Percentiles rank a stretch among this genome's conserved stretches.
These are phyloP conservation scores for Scheffersomyces illinoinensis DNA, from an alignment of 1,139 yeast species.

Conservation along the genomic window DNA sequence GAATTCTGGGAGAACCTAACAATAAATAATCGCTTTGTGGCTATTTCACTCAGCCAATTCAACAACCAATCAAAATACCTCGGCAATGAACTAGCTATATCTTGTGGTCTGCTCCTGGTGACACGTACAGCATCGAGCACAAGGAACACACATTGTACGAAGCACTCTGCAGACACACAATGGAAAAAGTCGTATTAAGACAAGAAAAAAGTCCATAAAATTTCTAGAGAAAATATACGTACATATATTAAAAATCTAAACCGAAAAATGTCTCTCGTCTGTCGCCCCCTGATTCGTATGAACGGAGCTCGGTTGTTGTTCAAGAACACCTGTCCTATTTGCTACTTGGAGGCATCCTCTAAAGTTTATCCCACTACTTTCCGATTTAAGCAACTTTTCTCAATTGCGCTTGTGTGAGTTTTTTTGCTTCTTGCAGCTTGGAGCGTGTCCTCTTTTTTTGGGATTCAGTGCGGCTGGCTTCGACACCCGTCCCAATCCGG, in stretches of 20 bases:
- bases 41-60: neutral
- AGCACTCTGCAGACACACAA: neutral
- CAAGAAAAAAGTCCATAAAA: too few relatives aligned
- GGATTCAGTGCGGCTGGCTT: neutral
- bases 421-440: neutral
- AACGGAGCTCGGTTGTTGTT: neutral
- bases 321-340: neutral
- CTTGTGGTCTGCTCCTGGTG: neutral
- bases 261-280: neutral
- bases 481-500: neutral
- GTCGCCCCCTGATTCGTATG: neutral
- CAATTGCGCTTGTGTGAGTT: neutral
- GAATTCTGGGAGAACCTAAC: neutral
- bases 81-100: neutral
- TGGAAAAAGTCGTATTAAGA: too few relatives aligned
- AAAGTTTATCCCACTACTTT: neutral
- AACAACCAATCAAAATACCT: too few relatives aligned
- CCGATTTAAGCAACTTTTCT: neutral
- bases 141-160: neutral
- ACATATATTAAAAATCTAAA: neutral
- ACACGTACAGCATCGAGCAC: neutral
- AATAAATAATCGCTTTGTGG: neutral
- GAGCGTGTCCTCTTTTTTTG: neutral
- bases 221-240: neutral
- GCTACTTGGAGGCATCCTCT: neutral